These are phyloP conservation scores for Fallopia convolvulus DNA, from an alignment of 148 eudicot genomes.

Conservation along the genomic window DNA sequence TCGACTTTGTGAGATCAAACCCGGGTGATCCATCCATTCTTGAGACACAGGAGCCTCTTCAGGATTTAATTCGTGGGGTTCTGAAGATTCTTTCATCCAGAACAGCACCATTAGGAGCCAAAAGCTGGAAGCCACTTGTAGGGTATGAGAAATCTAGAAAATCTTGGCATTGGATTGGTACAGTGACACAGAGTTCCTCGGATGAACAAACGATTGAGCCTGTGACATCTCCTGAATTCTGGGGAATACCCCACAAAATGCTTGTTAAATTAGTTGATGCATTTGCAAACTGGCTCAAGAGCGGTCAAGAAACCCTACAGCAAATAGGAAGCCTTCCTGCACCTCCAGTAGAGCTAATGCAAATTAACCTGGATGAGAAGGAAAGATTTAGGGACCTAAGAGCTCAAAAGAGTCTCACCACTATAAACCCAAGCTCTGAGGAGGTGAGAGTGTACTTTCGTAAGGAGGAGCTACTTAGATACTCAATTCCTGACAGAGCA, in stretches of 20 bases:
- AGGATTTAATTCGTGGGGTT: conserved; percentile 85
- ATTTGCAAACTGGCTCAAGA: conserved; percentile 92
- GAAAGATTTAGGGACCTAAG: conserved; percentile 85
- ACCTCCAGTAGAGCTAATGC: conserved; percentile 67
- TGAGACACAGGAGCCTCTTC: conserved; percentile 93
- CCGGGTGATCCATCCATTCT: conserved; percentile 92
- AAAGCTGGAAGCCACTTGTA: conserved; percentile 89
- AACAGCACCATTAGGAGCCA: conserved; percentile 89
- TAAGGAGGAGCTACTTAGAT: conserved; percentile 75
- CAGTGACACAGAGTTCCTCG: conserved; percentile 36
- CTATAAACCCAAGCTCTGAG: conserved; percentile 71
- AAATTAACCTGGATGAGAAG: conserved; percentile 69
- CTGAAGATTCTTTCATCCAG: conserved; percentile 71
- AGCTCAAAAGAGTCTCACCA: conserved; percentile 89
- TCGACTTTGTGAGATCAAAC: conserved; percentile 67
- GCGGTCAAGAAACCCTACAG: conserved; percentile 82
- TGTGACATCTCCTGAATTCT: conserved; percentile 73
- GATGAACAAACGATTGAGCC: conserved; percentile 50
- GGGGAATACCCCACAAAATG: conserved; percentile 84
- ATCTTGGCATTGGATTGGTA: conserved; percentile 84
- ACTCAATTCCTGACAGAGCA: conserved; percentile 85
- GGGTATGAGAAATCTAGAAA: conserved; percentile 59
- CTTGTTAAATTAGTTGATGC: conserved; percentile 86
- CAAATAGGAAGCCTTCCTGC: conserved; percentile 88
- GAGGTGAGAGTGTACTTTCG: conserved; percentile 80